Evolutionary conservation across 2,329 filamentous ascomycete genomes (phyloP).

Genomic region (Fonsecaea pugnacius): DNA sequence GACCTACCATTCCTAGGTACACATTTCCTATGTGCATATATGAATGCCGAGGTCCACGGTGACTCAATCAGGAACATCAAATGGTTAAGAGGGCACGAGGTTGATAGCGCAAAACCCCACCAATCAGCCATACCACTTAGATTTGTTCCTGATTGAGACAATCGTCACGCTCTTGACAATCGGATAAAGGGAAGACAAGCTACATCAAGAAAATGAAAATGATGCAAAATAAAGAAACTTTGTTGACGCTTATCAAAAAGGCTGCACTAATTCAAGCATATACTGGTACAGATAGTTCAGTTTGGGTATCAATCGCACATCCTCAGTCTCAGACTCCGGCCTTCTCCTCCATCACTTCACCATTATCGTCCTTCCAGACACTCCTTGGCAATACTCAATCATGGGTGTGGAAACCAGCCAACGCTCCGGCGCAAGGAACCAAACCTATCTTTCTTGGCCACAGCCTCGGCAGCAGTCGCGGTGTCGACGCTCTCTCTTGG

Average conservation of each 20-base stretch:
- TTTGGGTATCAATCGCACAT: conserved; percentile 20
- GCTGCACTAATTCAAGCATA: neutral
- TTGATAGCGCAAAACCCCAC: neutral
- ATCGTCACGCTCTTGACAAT: neutral
- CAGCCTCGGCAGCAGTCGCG: conserved; percentile 7
- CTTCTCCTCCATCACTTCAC: neutral
- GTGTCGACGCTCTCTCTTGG: conserved; percentile 20
- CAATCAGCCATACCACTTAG: neutral
- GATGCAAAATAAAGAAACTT: neutral
- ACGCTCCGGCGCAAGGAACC: conserved; percentile 28
- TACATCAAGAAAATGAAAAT: neutral
- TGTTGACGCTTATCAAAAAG: neutral
- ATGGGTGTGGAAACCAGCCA: conserved; percentile 32
- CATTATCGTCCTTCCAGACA: neutral
- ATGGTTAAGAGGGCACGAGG: neutral
- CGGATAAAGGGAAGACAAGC: neutral
- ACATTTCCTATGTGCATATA: too few relatives aligned
- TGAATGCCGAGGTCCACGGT: neutral
- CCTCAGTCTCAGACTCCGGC: neutral
- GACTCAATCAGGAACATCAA: neutral
- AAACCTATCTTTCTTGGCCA: conserved; percentile 19
- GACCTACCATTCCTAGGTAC: neutral
- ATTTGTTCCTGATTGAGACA: too few relatives aligned
- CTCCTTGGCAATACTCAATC: neutral
- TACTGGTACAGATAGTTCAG: conserved; percentile 1